These are phyloP conservation scores for Begonia fuchsioides DNA, from an alignment of 306 rosid species.

Conservation along the genomic window DNA sequence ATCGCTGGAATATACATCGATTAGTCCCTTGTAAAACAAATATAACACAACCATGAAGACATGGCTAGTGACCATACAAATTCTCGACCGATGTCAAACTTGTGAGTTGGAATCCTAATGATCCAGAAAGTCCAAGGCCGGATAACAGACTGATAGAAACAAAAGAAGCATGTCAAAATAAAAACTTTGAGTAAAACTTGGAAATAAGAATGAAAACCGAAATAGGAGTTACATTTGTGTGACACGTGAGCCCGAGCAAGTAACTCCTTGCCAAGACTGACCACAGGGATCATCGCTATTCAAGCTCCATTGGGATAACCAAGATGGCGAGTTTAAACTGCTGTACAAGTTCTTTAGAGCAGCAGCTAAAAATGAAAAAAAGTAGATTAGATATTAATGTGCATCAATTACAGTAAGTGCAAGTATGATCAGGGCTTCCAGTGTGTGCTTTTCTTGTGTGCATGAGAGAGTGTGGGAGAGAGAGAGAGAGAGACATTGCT, in stretches of 20 bases:
- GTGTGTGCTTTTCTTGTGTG: too few species aligned
- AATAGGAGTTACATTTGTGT: constrained; percentile 60
- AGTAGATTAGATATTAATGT: background rate
- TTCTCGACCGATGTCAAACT: constrained; percentile 35
- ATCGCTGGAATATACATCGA: constrained; percentile 49
- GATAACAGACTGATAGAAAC: constrained; percentile 45
- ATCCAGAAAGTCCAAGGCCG: constrained; percentile 47
- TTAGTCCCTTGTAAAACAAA: constrained; percentile 11
- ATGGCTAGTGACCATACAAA: constrained; percentile 46
- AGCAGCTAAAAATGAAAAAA: constrained; percentile 29
- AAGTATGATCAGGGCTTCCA: background rate
- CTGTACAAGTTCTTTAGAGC: constrained; percentile 34
- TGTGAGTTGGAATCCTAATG: constrained; percentile 34
- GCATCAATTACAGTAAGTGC: constrained; percentile 2
- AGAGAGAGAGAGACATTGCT: too few species aligned
- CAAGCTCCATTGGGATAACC: constrained; percentile 52
- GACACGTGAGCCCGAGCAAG: constrained; percentile 58
- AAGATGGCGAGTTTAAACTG: constrained; percentile 47
- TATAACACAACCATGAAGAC: background rate
- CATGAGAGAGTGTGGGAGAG: too few species aligned
- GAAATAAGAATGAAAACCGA: constrained; percentile 6
- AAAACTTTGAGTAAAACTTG: constrained; percentile 7
- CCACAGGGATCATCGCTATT: constrained; percentile 76
- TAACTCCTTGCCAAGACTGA: constrained; percentile 79
- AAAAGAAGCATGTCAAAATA: constrained; percentile 17